Percentiles rank a stretch among this genome's conserved stretches.
Evolutionary conservation across 495 filamentous ascomycete genomes (phyloP).

Genomic region (Articulospora tetracladia): DNA sequence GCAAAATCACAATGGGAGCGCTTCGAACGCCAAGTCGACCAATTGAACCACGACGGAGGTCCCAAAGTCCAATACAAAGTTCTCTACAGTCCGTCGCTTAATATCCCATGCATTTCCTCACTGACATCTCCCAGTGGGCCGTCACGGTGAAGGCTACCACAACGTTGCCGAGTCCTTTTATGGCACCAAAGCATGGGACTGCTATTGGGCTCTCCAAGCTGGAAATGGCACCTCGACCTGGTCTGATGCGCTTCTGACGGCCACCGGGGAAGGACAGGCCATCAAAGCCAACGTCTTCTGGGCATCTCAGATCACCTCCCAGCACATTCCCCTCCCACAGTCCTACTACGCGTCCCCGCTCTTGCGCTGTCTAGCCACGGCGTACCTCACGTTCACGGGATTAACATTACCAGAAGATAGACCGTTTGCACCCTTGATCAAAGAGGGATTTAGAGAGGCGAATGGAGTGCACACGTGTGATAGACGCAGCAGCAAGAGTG

Average conservation of each 20-base stretch:
- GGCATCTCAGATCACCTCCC: slow-evolving; percentile 43
- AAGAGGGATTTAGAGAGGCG: slow-evolving; percentile 68
- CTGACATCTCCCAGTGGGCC: slow-evolving; percentile 37
- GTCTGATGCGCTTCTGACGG: slow-evolving; percentile 67
- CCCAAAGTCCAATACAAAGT: slow-evolving; percentile 59
- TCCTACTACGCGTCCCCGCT: slow-evolving; percentile 68
- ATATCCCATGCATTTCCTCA: background rate
- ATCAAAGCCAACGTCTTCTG: slow-evolving; percentile 60
- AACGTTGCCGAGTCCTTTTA: slow-evolving; percentile 62
- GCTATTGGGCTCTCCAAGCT: slow-evolving; percentile 67
- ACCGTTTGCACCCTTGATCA: slow-evolving; percentile 60
- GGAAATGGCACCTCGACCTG: slow-evolving; percentile 65
- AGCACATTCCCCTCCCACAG: slow-evolving; percentile 59
- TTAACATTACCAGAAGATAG: slow-evolving; percentile 44
- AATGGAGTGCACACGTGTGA: slow-evolving; percentile 80
- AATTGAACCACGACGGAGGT: slow-evolving; percentile 47
- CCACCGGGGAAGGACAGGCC: slow-evolving; percentile 58
- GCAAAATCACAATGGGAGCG: slow-evolving; percentile 62
- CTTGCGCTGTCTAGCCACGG: slow-evolving; percentile 62
- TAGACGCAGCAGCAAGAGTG: slow-evolving; percentile 51
- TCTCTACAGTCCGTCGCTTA: slow-evolving; percentile 41
- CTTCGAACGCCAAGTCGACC: slow-evolving; percentile 53
- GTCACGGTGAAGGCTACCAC: slow-evolving; percentile 71
- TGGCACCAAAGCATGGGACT: slow-evolving; percentile 68
- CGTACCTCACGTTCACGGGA: slow-evolving; percentile 54